Base-by-base conservation (phyloP, 805 yeast genomes). In the Candida vaughaniae region DNA sequence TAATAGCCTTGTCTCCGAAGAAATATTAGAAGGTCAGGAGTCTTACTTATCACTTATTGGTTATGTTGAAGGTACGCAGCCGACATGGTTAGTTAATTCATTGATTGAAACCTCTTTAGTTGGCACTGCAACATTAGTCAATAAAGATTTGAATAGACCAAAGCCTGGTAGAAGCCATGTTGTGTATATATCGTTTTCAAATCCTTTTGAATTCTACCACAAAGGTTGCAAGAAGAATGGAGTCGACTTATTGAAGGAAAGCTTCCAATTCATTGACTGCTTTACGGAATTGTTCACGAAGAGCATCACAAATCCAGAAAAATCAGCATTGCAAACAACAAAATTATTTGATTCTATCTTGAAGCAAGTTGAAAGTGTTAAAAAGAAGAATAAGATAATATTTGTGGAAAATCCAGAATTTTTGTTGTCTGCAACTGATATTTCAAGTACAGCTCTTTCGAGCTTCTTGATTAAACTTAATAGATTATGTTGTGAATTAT, bases 11-110 rank as follows among this genome's bases (percentile, higher is more conserved):
- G 44, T 71, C 10, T 53, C 69, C 1, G 59, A 57, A 16, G 45
- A 40, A 5, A 38, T 39, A 29, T 48, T 43, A 38, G 40, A n/a
- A 22, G 42, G 46, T 51, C 48, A 35, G 7, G 3, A 26, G 6
- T 41, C 55, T 11, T 39, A 35, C 25, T 17, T 31, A 3, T 52
- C 63, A 3, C 39, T 62, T 3, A 52, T 68, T 6, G 49, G 69
- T 1, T 61, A 66, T 36, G 47, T 48, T 3, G 66, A 58, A 36
- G 80, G 83, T 0, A 80, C 85, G 0, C 69, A 77, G 18, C 79
- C 90, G 2, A 55, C 76, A 5, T 84, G 91, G 91, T 61, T 84
- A 25, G 50, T 73, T 3, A 70, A 69, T 37, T 69, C 80, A 2
- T 53, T 83, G 16, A 58, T 80, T 6, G 87, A 82, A 47, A 69